Base-by-base conservation (phyloP, 768 basidiomycete species). In the Hygrophorus russula region DNA sequence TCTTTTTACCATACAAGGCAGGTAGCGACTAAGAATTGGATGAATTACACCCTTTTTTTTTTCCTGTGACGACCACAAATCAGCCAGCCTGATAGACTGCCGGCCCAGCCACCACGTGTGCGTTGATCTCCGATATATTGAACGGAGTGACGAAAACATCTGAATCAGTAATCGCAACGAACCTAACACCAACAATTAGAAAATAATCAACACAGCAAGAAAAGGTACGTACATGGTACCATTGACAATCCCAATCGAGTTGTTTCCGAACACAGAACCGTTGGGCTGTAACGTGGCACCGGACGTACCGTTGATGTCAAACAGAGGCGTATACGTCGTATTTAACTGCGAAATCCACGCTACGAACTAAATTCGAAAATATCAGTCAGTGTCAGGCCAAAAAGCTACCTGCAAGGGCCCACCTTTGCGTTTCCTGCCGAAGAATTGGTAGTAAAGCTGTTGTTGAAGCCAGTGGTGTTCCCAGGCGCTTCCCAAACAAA, bases 311-410 rank as follows among this genome's bases (percentile, higher is more conserved):
- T 61, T 60, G 42, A 68, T 50, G 41, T 70, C 62, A 27, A 54
- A 49, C 37, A 80, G 60, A 0, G 70, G 66, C 4, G 72, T 71
- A 61, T 70, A 79, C 4, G 78, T 79, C 9, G 66, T 67, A 63
- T 79, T 81, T 41, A 79, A 58, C 55, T 80, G 76, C 15, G 66
- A 69, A 42, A 79, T 70, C 71, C 76, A 80, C 2, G 72, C 72
- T 5, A 68, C 71, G 46, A 61, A 78, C 67, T 71, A 31, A 13
- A 24, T 36, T 7, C 24, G 24, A 45, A 30, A 39, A 11, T 29
- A 29, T 42, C 9, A 44, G 24, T 27, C 15, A 3, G 15, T 7
- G 24, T 24, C 24, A 24, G 24, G 7, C 24, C 24, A 24, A 3
- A 24, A 24, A 24, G n/a, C n/a, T n/a, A n/a, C n/a, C n/a, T n/a